A percentile compares a stretch with the other conserved stretches of the same genome.
Conservation (phyloP, 2,329 filamentous ascomycete species). For the Nothomitra cinnamomea region DNA sequence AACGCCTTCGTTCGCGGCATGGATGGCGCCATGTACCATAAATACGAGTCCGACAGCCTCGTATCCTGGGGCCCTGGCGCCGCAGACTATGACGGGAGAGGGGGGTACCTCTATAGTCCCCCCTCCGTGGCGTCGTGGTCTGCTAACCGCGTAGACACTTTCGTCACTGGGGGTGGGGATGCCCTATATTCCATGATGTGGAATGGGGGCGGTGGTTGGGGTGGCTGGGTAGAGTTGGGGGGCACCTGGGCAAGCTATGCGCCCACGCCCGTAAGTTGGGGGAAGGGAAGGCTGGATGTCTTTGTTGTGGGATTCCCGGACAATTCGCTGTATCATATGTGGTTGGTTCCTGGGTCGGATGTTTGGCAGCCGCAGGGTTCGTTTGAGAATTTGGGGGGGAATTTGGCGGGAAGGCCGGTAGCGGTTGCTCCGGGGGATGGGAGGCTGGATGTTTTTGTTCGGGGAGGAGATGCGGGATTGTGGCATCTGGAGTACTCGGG, state of each 20-base stretch:
- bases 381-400: neutral
- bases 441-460: constrained; percentile 8
- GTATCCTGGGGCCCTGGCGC: neutral
- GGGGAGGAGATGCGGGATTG: neutral
- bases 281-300: neutral
- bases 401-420: constrained; percentile 5
- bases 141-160: neutral
- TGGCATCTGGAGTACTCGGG: neutral
- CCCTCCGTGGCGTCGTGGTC: neutral
- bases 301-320: neutral
- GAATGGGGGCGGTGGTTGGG: neutral
- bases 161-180: neutral
- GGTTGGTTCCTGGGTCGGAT: neutral
- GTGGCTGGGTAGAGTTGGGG: neutral
- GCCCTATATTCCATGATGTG: neutral
- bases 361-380: neutral
- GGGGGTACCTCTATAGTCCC: neutral
- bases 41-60: too few species aligned
- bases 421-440: constrained; percentile 5
- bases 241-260: neutral
- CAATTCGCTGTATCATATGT: neutral
- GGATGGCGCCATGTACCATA: too few species aligned
- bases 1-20: too few species aligned
- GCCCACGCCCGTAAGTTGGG: neutral
- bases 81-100: neutral